Conservation (phyloP, 2,329 filamentous ascomycete species). For the Stagonosporopsis vannaccii region DNA sequence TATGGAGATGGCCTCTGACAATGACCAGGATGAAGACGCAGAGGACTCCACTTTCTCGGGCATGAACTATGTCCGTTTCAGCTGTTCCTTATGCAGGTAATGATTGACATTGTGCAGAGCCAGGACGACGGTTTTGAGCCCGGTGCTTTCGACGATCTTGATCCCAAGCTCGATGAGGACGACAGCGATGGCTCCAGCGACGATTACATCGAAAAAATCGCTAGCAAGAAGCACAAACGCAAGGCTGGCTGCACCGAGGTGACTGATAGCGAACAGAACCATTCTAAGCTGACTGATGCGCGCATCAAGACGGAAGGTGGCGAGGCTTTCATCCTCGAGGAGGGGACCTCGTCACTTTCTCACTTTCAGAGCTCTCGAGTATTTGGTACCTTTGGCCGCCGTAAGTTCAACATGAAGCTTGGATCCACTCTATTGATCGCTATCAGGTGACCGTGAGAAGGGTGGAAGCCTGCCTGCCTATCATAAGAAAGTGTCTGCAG, state of each 20-base stretch:
- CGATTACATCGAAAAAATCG: constrained; percentile 7
- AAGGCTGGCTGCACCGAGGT: constrained; percentile 10
- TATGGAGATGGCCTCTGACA: constrained; percentile 11
- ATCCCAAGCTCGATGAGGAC: constrained; percentile 11
- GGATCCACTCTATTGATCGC: not conserved
- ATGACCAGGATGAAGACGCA: constrained; percentile 17
- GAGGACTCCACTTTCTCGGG: constrained; percentile 2
- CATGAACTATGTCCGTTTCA: constrained; percentile 16
- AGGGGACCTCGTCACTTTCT: constrained; percentile 19
- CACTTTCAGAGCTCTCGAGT: constrained; percentile 20
- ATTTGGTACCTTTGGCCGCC: constrained; percentile 35
- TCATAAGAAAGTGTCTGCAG: constrained; percentile 51
- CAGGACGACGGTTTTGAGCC: constrained; percentile 29
- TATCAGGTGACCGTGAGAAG: constrained; percentile 14
- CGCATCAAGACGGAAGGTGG: constrained; percentile 21
- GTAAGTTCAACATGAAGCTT: constrained; percentile 2
- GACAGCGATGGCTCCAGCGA: constrained; percentile 19
- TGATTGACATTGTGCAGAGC: constrained; percentile 17
- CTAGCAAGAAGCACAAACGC: constrained; percentile 28
- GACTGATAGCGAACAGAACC: constrained; percentile 4
- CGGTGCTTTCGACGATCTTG: constrained; percentile 20
- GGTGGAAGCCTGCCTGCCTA: constrained; percentile 50
- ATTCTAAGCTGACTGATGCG: constrained; percentile 19
- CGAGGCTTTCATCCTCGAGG: constrained; percentile 34
- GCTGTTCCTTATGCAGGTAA: not conserved